phyloP scores from a whole-genome alignment of 768 basidiomycete species.

The Tricholoma flavovirens region DNA sequence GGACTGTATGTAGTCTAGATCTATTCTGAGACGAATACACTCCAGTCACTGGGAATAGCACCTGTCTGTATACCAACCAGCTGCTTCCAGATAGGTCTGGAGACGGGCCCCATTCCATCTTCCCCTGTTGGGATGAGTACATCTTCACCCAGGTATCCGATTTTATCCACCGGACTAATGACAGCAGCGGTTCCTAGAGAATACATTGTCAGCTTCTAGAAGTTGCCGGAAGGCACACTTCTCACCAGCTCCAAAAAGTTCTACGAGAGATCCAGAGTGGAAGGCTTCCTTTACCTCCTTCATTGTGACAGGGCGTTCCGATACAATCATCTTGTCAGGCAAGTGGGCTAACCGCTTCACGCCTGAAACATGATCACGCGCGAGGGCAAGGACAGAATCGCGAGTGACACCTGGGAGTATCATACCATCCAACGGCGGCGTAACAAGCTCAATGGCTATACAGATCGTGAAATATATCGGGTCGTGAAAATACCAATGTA shows the following conservation, averaged over 20 bases:
- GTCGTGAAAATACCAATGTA: neutral
- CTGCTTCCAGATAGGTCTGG: constrained; percentile 61
- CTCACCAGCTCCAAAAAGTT: constrained; percentile 79
- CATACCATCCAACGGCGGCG: constrained; percentile 86
- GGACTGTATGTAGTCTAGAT: neutral
- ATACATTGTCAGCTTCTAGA: neutral
- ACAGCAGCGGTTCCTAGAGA: constrained; percentile 73
- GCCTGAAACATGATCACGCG: constrained; percentile 53
- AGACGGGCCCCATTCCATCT: constrained; percentile 79
- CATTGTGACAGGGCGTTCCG: constrained; percentile 74
- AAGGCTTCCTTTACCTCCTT: constrained; percentile 58
- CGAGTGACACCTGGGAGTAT: constrained; percentile 92
- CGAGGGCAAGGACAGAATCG: constrained; percentile 73
- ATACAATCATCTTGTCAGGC: constrained; percentile 49
- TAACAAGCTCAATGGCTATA: constrained; percentile 73
- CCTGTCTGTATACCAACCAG: constrained; percentile 83
- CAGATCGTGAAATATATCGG: neutral
- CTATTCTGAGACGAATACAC: constrained; percentile 40
- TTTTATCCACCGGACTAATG: constrained; percentile 63
- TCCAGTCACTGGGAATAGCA: constrained; percentile 74
- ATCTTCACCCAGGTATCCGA: constrained; percentile 67
- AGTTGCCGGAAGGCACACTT: neutral
- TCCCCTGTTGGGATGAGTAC: constrained; percentile 57
- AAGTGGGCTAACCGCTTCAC: constrained; percentile 41
- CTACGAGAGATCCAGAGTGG: constrained; percentile 60